Base-by-base conservation (phyloP, 768 basidiomycete species). In the Kwoniella sp. region DNA sequence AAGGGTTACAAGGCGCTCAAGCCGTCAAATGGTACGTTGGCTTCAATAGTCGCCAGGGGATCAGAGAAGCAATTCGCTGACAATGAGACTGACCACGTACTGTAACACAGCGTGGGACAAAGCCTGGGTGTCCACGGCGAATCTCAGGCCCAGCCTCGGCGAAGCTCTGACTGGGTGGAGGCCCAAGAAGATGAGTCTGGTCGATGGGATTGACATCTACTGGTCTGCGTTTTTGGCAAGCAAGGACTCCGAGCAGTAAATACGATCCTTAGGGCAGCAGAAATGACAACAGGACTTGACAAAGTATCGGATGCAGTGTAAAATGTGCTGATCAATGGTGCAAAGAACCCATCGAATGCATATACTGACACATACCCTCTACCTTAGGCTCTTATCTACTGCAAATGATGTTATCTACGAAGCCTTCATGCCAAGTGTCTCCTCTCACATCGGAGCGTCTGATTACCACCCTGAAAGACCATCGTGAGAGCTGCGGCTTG, bases 141-240 rank as follows among this genome's bases (percentile, higher is more conserved):
- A 83, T 57, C 76, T 84, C 4, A 72, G 70, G 50, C 73, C 75
- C 1, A 38, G 53, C n/a, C 41, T 73, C 0, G 84, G 81, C 0
- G 76, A 83, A 15, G 76, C 83, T 0, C 70, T 85, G 50, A 75
- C 84, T 1, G 85, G 83, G 1, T 85, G 85, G 85, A 67, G 69
- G 12, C 83, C 83, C 1, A 79, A 75, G 59, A 85, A 84, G 71
- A 70, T 79, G 38, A 80, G 83, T 1, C 56, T 85, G 15, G 75
- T 83, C 2, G 84, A 86, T 63, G 82, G 84, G 2, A 68, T 86
- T 31, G 79, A 82, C 22, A 73, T 79, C 11, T 85, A 85, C 67
- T 84, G 70, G 68, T 54, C 61, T 1, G 58, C 69, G 5, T 72
- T 50, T 38, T 22, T 70, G 28, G 73, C 68, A 4, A 50, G 34